Percentiles rank a stretch among this genome's conserved stretches.
These are phyloP conservation scores for Plasmodium relictum DNA, from an alignment of 169 alveolate genomes.

Conservation along the genomic window DNA sequence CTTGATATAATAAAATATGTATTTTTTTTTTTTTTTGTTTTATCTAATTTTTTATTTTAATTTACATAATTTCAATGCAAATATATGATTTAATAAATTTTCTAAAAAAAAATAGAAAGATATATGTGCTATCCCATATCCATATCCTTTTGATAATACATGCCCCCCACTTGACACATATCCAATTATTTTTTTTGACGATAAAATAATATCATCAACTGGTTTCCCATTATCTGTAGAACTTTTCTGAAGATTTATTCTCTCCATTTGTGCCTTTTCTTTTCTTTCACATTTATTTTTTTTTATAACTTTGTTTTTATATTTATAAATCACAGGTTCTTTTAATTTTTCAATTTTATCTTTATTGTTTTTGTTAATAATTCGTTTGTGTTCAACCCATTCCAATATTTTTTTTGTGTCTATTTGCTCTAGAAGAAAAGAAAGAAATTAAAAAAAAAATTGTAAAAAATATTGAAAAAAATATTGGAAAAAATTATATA, in stretches of 20 bases:
- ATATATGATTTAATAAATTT: constrained; percentile 42
- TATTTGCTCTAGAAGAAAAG: constrained; percentile 14
- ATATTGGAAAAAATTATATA: background rate
- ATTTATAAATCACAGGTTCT: constrained; percentile 33
- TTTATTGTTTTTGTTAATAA: constrained; percentile 4
- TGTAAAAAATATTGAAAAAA: too few relatives aligned
- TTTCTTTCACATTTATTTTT: constrained; percentile 2
- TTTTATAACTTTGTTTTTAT: constrained; percentile 48
- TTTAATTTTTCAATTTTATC: constrained; percentile 16
- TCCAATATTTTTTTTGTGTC: constrained; percentile 50
- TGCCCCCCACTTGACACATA: constrained; percentile 75
- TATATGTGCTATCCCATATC: constrained; percentile 65
- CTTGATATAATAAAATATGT: too few relatives aligned
- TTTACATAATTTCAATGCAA: constrained; percentile 50
- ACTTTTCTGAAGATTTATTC: background rate
- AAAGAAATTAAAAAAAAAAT: too few relatives aligned
- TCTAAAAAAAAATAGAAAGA: constrained; percentile 43
- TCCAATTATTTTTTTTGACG: constrained; percentile 71
- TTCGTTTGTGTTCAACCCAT: constrained; percentile 39
- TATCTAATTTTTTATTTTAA: background rate
- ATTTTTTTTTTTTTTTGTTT: too few relatives aligned
- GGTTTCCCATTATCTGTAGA: background rate
- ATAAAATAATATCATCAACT: constrained; percentile 42
- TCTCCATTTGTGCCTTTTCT: background rate
- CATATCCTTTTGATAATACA: constrained; percentile 71